Base-by-base conservation (phyloP, 2,329 filamentous ascomycete species). In the Rugonectria rugulosa region DNA sequence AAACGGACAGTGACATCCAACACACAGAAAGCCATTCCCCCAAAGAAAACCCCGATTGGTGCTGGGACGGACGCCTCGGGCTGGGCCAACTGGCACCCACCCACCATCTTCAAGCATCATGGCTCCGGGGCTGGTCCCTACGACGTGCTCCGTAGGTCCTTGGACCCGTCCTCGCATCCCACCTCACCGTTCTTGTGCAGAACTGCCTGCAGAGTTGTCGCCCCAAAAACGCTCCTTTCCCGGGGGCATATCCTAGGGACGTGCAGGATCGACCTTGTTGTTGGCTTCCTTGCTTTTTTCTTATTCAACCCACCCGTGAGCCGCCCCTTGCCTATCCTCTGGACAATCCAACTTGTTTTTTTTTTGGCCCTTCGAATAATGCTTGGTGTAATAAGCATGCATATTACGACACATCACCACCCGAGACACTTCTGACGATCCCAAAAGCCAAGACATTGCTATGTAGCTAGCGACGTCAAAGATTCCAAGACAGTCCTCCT, bases 101-200 rank as follows among this genome's bases (percentile, higher is more conserved):
- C 12, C 44, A 12, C 44, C 44, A 49, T 45, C n/a, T n/a, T 29
- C 50, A 49, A 37, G 32, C 45, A 55, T 52, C 17, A 43, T 34
- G 27, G 20, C 19, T n/a, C 49, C 17, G 38, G 24, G n/a, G n/a
- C 15, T 19, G 9, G 6, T 17, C n/a, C n/a, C n/a, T n/a, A n/a
- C n/a, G n/a, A n/a, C n/a, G n/a, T n/a, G n/a, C n/a, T n/a, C n/a
- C n/a, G n/a, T n/a, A n/a, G n/a, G n/a, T n/a, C 32, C 10, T 24
- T 34, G 32, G 44, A 40, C 58, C 44, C 26, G 24, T 50, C 17
- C 20, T 36, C 24, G 19, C 40, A 42, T 56, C 55, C 49, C 49
- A 49, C 55, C 50, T 67, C 64, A 65, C 64, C 59, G 62, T 64
- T 64, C 59, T 63, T 52, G 58, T 64, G 63, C 60, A 66, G 54